phyloP scores from a whole-genome alignment of 225 moss, liverwort and hornwort genomes.

The Antitrichia curtipendula region DNA sequence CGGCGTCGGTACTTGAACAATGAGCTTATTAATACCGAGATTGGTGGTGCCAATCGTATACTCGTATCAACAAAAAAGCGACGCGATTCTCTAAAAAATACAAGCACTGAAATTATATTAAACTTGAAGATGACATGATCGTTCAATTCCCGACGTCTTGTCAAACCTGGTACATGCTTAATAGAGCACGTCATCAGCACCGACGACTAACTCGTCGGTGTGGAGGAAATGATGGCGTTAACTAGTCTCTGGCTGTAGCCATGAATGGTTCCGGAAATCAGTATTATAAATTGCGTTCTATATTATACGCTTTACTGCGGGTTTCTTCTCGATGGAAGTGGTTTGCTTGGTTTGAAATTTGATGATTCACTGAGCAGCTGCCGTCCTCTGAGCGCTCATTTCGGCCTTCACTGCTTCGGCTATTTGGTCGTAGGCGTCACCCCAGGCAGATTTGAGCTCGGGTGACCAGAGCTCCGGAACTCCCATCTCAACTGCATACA shows the following conservation, averaged over 20 bases:
- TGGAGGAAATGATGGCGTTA: neutral
- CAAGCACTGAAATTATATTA: neutral
- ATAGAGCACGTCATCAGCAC: neutral
- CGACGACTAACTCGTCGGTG: neutral
- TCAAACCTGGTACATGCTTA: neutral
- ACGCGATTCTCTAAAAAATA: neutral
- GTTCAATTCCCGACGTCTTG: neutral
- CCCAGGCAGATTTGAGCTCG: slow-evolving; percentile 24
- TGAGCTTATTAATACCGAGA: neutral
- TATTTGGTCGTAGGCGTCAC: slow-evolving; percentile 13
- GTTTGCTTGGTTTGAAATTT: neutral
- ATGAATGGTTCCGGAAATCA: neutral
- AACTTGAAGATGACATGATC: neutral
- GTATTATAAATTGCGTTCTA: neutral
- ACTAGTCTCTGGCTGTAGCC: neutral
- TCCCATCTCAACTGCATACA: slow-evolving; percentile 25
- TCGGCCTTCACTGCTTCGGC: slow-evolving; percentile 17
- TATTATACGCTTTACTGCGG: neutral
- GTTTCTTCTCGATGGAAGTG: neutral
- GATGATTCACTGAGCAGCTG: neutral
- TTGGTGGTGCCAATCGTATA: neutral
- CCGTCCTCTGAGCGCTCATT: slow-evolving; percentile 16
- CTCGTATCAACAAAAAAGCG: neutral
- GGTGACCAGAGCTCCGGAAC: slow-evolving; percentile 32
- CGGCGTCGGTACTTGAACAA: neutral